Evolutionary conservation across 2,329 filamentous ascomycete genomes (phyloP), one percentile per base, ranked within the genome.

Genomic region (Didymella arachidicola): DNA sequence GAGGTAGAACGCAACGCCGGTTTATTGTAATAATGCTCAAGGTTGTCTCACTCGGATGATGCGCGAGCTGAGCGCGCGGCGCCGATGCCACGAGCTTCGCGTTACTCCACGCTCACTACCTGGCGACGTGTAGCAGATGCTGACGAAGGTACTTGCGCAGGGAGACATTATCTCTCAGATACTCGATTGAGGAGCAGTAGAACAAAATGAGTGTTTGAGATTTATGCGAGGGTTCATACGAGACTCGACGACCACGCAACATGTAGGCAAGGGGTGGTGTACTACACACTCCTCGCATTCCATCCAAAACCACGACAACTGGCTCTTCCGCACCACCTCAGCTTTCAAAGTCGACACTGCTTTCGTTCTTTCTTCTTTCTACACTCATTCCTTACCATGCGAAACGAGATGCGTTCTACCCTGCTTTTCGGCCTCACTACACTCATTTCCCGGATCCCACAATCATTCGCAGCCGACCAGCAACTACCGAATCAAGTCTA

Each of bases 281-380:
- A 43, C 38, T 10, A 53, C 48, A 19, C 16, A 16, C 25, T 44
- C 48, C 41, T 46, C 30, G 27, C 55, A 58, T 58, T 58, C 55
- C 55, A 32, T 39, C 36, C 18, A 58, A 58, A 53, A 53, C 49
- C 30, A 30, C 48, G 49, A 43, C 55, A 58, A 58, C 55, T 58
- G 49, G 36, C 49, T 44, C 44, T 44, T 34, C 49, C 43, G 36
- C 25, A 38, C 29, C 29, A 22, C 36, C 22, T 42, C 43, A 36
- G 48, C 38, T 41, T 29, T 43, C 36, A 58, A 48, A 48, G 19
- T 18, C 43, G 18, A 30, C 43, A 36, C 30, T 58, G 25, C 18
- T 58, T 53, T 29, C 32, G 27, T 46, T 36, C 41, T 19, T 27
- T 22, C 41, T 53, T 48, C 44, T 34, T 11, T 39, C 18, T n/a